phyloP scores from a whole-genome alignment of 495 filamentous ascomycete species.

The Cercophora sp. region DNA sequence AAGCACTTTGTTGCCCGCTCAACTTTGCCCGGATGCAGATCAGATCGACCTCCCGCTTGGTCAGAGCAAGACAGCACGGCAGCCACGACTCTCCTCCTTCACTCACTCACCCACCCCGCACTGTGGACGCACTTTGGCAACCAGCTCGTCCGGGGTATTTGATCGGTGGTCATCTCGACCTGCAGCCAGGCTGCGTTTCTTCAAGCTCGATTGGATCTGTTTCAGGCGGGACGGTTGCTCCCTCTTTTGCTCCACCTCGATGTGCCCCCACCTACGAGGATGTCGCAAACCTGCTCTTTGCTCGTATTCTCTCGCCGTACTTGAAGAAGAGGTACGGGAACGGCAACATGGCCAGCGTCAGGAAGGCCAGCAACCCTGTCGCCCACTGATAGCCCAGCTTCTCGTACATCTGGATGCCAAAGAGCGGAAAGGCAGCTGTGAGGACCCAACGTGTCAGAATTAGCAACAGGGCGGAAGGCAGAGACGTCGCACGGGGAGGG shows the following conservation, averaged over 20 bases:
- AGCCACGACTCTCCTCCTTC: background rate
- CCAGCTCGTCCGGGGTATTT: background rate
- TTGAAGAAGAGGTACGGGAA: constrained; percentile 68
- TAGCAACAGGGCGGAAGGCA: constrained; percentile 44
- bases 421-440: constrained; percentile 47
- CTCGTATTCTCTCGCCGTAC: constrained; percentile 55
- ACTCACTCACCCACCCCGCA: background rate
- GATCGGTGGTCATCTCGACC: background rate
- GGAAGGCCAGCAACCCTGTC: constrained; percentile 61
- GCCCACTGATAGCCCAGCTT: constrained; percentile 70
- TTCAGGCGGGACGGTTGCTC: constrained; percentile 11
- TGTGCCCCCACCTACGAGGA: constrained; percentile 11
- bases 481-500: constrained; percentile 42
- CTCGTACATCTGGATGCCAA: constrained; percentile 58
- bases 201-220: constrained; percentile 4
- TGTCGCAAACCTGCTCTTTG: constrained; percentile 44
- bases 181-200: background rate
- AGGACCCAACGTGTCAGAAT: constrained; percentile 40
- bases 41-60: no score
- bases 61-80: no score
- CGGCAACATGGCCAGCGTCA: constrained; percentile 66
- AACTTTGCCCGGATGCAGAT: no score
- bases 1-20: no score
- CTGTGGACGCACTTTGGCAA: background rate
- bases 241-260: background rate